Conservation (phyloP, 345 rosid species). For the Citrus maxima region DNA sequence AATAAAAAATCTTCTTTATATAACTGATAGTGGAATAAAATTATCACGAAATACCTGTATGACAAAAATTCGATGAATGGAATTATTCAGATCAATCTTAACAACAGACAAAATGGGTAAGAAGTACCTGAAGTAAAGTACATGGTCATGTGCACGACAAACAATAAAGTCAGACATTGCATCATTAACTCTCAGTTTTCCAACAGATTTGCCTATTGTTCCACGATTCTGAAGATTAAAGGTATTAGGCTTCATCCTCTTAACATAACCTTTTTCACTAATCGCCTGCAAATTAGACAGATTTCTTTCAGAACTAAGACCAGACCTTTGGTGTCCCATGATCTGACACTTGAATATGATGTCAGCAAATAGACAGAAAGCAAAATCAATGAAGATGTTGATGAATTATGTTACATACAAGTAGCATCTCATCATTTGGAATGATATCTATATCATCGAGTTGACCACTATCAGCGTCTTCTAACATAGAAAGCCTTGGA, state of each 20-base stretch:
- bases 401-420: conserved; percentile 45
- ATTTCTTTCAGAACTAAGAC: conserved; percentile 11
- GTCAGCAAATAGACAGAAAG: neutral
- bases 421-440: conserved; percentile 91
- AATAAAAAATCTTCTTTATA: neutral
- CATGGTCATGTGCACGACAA: conserved; percentile 89
- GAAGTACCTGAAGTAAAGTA: conserved; percentile 83
- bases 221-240: conserved; percentile 95
- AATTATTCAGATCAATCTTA: neutral
- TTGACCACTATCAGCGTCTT: conserved; percentile 81
- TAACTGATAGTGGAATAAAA: neutral
- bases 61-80: neutral
- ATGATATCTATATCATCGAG: conserved; percentile 87
- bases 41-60: neutral
- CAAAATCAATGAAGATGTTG: conserved; percentile 7
- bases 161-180: conserved; percentile 92
- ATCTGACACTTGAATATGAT: neutral
- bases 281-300: conserved; percentile 55
- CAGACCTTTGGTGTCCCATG: neutral
- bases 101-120: neutral
- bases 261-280: conserved; percentile 94
- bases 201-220: conserved; percentile 96
- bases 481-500: conserved; percentile 78
- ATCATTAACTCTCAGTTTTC: conserved; percentile 83
- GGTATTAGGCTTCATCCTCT: conserved; percentile 86